These are phyloP conservation scores for Solanum clarkiae DNA, from an alignment of 257 asterid genomes.

Conservation along the genomic window DNA sequence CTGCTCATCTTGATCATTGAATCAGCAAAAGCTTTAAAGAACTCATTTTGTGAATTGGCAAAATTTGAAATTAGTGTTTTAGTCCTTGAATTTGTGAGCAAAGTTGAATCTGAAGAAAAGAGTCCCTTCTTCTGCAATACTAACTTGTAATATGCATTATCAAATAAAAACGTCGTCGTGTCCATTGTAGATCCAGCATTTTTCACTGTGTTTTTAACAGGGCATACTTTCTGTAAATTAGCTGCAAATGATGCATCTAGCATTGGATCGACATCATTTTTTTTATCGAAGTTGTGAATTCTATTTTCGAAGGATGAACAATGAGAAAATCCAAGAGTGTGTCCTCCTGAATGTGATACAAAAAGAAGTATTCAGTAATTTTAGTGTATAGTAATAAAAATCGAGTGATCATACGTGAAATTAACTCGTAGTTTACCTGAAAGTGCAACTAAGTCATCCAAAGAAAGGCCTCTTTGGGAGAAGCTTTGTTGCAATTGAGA, in stretches of 20 bases:
- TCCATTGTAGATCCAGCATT: conserved; percentile 57
- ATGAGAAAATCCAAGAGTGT: conserved; percentile 80
- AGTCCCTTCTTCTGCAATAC: conserved; percentile 52
- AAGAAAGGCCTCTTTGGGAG: conserved; percentile 64
- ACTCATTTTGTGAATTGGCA: conserved; percentile 41
- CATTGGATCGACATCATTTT: conserved; percentile 43
- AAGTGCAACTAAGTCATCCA: conserved; percentile 62
- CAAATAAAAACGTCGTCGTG: conserved; percentile 47
- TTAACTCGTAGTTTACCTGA: conserved; percentile 26
- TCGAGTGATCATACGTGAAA: neutral
- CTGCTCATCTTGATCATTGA: conserved; percentile 86
- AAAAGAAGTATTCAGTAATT: neutral
- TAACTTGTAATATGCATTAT: conserved; percentile 53
- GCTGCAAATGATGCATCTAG: conserved; percentile 48
- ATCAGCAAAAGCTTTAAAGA: conserved; percentile 43
- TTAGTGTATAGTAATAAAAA: neutral
- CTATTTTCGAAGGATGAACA: conserved; percentile 78
- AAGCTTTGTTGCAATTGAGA: conserved; percentile 72
- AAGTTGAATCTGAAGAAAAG: conserved; percentile 64
- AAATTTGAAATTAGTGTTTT: conserved; percentile 42
- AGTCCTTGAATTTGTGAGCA: conserved; percentile 32
- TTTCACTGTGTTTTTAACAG: conserved; percentile 41
- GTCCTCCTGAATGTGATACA: conserved; percentile 45
- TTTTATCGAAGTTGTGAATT: conserved; percentile 49
- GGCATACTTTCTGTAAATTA: conserved; percentile 41